Evolutionary conservation across 139 green algal species (phyloP).

Genomic region (Pseudopediastrum boryanum): DNA sequence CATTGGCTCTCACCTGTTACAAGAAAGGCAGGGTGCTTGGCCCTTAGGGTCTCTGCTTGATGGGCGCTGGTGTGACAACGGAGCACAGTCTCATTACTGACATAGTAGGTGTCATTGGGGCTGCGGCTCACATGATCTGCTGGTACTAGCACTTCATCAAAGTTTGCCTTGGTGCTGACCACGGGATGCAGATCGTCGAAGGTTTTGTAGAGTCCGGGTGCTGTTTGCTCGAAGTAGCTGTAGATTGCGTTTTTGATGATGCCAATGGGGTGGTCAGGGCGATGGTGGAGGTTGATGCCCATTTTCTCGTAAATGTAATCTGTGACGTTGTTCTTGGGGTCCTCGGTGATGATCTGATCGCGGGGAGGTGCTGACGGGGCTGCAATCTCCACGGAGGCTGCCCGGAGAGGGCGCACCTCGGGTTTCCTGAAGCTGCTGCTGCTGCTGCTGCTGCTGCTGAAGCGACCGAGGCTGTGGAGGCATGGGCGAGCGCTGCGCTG

Average conservation of each 20-base stretch:
- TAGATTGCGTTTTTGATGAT: conserved; percentile 98
- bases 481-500: background rate
- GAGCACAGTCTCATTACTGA: conserved; percentile 64
- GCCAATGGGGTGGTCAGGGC: conserved; percentile 88
- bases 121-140: conserved; percentile 86
- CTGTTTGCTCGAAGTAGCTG: conserved; percentile 86
- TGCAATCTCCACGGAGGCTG: conserved; percentile 13
- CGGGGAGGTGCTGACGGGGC: conserved; percentile 33
- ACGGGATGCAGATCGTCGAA: conserved; percentile 94
- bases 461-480: background rate
- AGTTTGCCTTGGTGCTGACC: conserved; percentile 79
- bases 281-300: conserved; percentile 88
- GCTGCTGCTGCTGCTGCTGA: conserved; percentile 4
- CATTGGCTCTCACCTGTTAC: conserved; percentile 64
- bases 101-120: conserved; percentile 99
- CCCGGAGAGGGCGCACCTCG: background rate
- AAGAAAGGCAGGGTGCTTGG: conserved; percentile 85
- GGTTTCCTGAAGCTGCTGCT: conserved; percentile 5
- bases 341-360: conserved; percentile 76
- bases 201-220: conserved; percentile 68
- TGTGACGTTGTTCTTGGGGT: conserved; percentile 95
- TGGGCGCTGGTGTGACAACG: conserved; percentile 72
- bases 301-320: conserved; percentile 97
- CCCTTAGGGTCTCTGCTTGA: conserved; percentile 87
- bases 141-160: conserved; percentile 94